phyloP scores from a whole-genome alignment of 345 rosid genomes.

The Mallotus nudiflorus region DNA sequence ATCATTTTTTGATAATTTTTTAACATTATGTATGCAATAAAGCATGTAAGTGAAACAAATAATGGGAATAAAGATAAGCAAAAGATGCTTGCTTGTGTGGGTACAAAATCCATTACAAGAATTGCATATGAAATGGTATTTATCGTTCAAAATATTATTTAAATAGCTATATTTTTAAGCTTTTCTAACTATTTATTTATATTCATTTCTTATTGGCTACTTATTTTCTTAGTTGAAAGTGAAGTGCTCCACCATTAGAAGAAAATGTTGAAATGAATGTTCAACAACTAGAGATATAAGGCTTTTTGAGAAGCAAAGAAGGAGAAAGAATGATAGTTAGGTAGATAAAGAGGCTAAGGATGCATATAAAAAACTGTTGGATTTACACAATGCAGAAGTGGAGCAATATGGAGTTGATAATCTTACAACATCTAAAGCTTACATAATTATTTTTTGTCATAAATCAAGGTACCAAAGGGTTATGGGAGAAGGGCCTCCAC shows the following conservation, averaged over 20 bases:
- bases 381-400: too few species aligned
- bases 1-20: too few species aligned
- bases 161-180: too few species aligned
- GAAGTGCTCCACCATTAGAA: neutral
- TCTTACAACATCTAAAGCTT: neutral
- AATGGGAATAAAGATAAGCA: neutral
- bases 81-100: neutral
- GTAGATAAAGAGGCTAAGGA: neutral
- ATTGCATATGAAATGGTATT: neutral
- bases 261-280: too few species aligned
- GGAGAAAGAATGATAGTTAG: neutral
- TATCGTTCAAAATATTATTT: neutral
- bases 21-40: neutral
- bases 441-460: neutral
- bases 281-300: neutral
- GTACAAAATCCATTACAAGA: neutral
- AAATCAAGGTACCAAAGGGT: neutral
- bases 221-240: too few species aligned
- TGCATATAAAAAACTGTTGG: neutral
- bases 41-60: neutral
- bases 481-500: neutral
- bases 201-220: too few species aligned
- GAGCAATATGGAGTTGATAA: neutral
- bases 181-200: too few species aligned
- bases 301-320: neutral